These are phyloP conservation scores for Leccinum ponderosum DNA, from an alignment of 1,284 basidiomycete species.

Conservation along the genomic window DNA sequence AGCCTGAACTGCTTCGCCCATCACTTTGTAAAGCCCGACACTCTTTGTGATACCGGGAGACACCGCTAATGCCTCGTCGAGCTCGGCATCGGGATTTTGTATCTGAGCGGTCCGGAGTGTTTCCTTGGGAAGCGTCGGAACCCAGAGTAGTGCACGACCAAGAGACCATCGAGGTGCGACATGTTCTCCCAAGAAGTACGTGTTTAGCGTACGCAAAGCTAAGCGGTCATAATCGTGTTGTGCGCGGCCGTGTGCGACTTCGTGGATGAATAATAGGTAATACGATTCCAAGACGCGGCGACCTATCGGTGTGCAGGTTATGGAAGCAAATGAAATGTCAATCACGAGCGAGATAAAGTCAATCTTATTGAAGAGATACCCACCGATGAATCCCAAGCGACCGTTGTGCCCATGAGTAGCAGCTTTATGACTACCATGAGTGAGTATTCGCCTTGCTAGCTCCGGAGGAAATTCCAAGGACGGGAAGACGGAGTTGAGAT, in stretches of 20 bases:
- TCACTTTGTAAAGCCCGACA: slow-evolving; percentile 73
- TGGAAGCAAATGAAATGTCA: slow-evolving; percentile 1
- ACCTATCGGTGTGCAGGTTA: slow-evolving; percentile 42
- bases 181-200: slow-evolving; percentile 67
- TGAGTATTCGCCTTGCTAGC: slow-evolving; percentile 69
- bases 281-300: slow-evolving; percentile 74
- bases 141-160: slow-evolving; percentile 69
- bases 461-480: slow-evolving; percentile 69
- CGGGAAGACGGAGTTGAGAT: slow-evolving; percentile 62
- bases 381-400: slow-evolving; percentile 69
- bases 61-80: slow-evolving; percentile 24
- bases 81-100: slow-evolving; percentile 25
- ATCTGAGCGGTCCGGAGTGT: slow-evolving; percentile 15
- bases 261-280: slow-evolving; percentile 68
- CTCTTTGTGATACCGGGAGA: slow-evolving; percentile 40
- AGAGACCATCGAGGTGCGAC: slow-evolving; percentile 73
- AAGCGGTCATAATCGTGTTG: slow-evolving; percentile 58
- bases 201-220: slow-evolving; percentile 55
- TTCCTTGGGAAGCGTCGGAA: slow-evolving; percentile 46
- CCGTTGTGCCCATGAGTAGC: slow-evolving; percentile 69
- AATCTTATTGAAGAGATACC: slow-evolving; percentile 13
- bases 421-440: slow-evolving; percentile 69
- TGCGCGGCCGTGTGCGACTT: slow-evolving; percentile 47
- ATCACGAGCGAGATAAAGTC: not conserved
- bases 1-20: slow-evolving; percentile 73